Evolutionary conservation across 1,284 basidiomycete species (phyloP), one percentile per base, ranked within the genome.

Genomic region (Microstroma glucosiphilum): DNA sequence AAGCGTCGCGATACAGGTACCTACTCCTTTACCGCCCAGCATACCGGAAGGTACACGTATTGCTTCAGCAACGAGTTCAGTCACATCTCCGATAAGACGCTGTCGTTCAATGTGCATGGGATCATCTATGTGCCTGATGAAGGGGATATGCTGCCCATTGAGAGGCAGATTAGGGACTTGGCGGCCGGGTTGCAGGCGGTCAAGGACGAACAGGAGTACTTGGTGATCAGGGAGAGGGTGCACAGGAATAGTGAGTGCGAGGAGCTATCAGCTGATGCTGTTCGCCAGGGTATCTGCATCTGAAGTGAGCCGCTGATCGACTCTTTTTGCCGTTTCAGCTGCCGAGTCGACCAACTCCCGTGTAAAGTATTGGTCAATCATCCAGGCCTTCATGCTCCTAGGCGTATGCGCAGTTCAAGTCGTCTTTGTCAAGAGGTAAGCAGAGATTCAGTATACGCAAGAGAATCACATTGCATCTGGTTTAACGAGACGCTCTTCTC

Each of bases 21-120:
- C 3, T 85, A 88, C 61, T 88, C 90, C 30, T 87, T 96, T 69
- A 91, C 91, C 2, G 93, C 93, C 12, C 86, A 87, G 64, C 85
- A 83, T 71, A 88, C 93, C 71, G 96, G 96, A 0, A 83, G 91
- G 58, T 88, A 94, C 79, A 89, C 91, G 72, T 97, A 97, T 79
- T 99, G 96, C 82, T 98, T 98, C 84, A 92, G 90, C 56, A 99
- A 99, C 80, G 88, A 92, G 80, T 96, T 96, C 89, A 92, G 89
- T 75, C 87, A 89, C 30, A 88, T 96, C 70, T 88, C 90, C 53
- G 90, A 94, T 82, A 99, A 98, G 82, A 88, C 91, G 66, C 87
- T 99, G 77, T 96, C 93, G 80, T 99, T 99, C 84, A 98, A 98
- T 79, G 94, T 98, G 4, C 96, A 99, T 75, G 96, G 96, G 30